These are phyloP conservation scores for Dissophora globulifera DNA, from an alignment of 192 early-diverging fungal genomes.

Conservation along the genomic window DNA sequence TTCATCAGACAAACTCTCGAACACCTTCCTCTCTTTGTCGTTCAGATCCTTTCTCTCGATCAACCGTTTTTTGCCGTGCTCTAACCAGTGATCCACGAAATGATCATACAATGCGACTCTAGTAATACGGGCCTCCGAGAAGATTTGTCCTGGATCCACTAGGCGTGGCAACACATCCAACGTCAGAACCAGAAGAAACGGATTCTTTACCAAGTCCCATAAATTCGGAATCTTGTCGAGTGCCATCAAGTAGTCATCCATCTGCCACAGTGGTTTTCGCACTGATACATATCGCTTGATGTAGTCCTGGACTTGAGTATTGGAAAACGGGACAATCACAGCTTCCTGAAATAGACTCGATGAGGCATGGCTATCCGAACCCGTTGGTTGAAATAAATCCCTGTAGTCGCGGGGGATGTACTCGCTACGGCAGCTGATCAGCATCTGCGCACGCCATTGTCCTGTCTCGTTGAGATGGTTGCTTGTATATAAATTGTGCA, in stretches of 20 bases:
- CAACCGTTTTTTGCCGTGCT: neutral
- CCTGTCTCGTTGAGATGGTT: slow-evolving; percentile 9
- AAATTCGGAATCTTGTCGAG: neutral
- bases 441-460: slow-evolving; percentile 5
- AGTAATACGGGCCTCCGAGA: neutral
- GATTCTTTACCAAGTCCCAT: slow-evolving; percentile 1
- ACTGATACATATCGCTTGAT: slow-evolving; percentile 2
- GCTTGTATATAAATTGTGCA: slow-evolving; percentile 6
- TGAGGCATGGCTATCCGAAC: neutral
- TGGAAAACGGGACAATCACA: neutral
- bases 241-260: neutral
- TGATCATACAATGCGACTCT: slow-evolving; percentile 12
- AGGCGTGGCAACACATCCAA: slow-evolving; percentile 8
- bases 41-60: neutral
- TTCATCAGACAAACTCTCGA: slow-evolving; percentile 5
- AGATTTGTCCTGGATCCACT: neutral
- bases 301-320: slow-evolving; percentile 15
- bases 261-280: neutral
- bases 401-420: neutral
- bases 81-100: neutral
- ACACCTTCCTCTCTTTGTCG: neutral
- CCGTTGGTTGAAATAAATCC: neutral
- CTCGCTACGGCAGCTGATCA: slow-evolving; percentile 5
- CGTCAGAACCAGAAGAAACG: slow-evolving; percentile 13
- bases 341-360: slow-evolving; percentile 6